A percentile compares a stretch with the other conserved stretches of the same genome.
Evolutionary conservation across 2,329 filamentous ascomycete genomes (phyloP).

Genomic region (Sporothrix inflata): DNA sequence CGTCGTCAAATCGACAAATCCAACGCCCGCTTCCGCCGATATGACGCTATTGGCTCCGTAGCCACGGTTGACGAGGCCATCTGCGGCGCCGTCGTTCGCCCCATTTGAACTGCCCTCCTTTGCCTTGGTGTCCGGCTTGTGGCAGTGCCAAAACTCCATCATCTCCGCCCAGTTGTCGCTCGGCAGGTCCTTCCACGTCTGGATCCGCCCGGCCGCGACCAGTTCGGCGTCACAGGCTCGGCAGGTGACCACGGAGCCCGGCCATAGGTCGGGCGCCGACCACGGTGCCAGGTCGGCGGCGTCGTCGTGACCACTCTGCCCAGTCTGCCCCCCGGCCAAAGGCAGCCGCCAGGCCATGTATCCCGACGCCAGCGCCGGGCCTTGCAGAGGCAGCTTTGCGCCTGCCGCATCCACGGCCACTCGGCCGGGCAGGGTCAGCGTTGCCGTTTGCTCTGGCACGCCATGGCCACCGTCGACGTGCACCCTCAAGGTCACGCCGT

Average conservation of each 20-base stretch:
- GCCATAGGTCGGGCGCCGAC: constrained; percentile 55
- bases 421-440: constrained; percentile 49
- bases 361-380: constrained; percentile 38
- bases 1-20: constrained; percentile 79
- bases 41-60: constrained; percentile 84
- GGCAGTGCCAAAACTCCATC: constrained; percentile 99
- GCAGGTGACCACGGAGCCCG: constrained; percentile 48
- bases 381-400: constrained; percentile 37
- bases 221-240: constrained; percentile 46
- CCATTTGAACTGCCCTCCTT: not conserved
- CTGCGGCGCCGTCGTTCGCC: constrained; percentile 38
- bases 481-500: constrained; percentile 51
- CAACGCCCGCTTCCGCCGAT: constrained; percentile 64
- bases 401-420: constrained; percentile 43
- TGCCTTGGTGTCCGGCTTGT: constrained; percentile 68
- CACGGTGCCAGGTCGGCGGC: constrained; percentile 50
- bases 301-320: not conserved
- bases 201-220: constrained; percentile 46
- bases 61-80: constrained; percentile 64
- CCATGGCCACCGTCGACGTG: constrained; percentile 46
- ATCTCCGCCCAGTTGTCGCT: constrained; percentile 99
- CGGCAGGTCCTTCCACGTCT: constrained; percentile 85
- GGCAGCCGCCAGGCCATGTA: constrained; percentile 57
- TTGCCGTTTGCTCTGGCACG: constrained; percentile 34
- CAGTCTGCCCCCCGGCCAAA: not conserved